Conservation (phyloP, 2,329 filamentous ascomycete genomes). For the Huntiella abstrusa region DNA sequence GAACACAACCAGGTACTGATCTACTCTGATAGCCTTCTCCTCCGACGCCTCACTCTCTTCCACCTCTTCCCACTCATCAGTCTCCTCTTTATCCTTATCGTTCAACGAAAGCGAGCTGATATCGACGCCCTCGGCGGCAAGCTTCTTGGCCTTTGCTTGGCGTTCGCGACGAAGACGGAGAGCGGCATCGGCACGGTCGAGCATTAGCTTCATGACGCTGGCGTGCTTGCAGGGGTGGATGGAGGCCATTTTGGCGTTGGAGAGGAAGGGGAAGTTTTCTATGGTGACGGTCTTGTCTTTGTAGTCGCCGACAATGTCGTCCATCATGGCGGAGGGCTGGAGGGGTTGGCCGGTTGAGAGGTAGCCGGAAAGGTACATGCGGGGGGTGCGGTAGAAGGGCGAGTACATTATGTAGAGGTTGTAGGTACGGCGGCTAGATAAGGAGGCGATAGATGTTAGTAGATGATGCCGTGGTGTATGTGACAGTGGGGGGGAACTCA, state of each 20-base stretch:
- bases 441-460: constrained; percentile 10
- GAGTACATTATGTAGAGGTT: constrained; percentile 97
- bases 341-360: constrained; percentile 60
- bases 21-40: constrained; percentile 67
- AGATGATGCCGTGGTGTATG: not conserved
- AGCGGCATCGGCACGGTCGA: constrained; percentile 86
- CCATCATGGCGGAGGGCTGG: constrained; percentile 75
- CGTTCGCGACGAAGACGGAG: constrained; percentile 77
- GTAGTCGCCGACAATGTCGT: constrained; percentile 90
- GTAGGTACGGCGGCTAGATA: constrained; percentile 73
- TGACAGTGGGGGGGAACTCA: not conserved
- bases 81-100: constrained; percentile 25
- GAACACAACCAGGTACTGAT: constrained; percentile 76
- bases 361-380: constrained; percentile 89
- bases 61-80: constrained; percentile 32
- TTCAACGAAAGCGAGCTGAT: constrained; percentile 45
- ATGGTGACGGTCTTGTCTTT: constrained; percentile 97
- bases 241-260: constrained; percentile 82
- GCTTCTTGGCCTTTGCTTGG: constrained; percentile 16
- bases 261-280: constrained; percentile 92
- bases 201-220: constrained; percentile 90
- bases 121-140: constrained; percentile 52
- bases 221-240: constrained; percentile 97
- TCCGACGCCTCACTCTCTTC: constrained; percentile 44
- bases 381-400: constrained; percentile 87